A percentile compares a stretch with the other conserved stretches of the same genome.
Evolutionary conservation across 176 grass and related monocot species (phyloP).

Genomic region (Dendrocalamus sinicus): DNA sequence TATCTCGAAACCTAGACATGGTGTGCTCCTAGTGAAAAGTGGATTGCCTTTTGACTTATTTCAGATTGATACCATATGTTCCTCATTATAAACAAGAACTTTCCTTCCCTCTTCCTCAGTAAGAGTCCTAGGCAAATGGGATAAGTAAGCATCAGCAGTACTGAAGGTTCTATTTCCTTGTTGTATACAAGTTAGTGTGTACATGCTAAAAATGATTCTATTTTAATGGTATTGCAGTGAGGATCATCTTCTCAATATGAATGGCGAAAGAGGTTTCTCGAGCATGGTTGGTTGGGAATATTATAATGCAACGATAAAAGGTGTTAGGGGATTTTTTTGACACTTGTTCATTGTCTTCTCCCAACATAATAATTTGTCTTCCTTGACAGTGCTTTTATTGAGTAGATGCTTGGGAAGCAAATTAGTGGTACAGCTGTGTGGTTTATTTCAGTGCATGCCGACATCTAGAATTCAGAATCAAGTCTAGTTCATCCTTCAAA

Average conservation of each 20-base stretch:
- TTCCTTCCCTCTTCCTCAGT: constrained; percentile 24
- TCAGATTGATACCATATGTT: constrained; percentile 48
- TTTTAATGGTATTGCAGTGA: constrained; percentile 35
- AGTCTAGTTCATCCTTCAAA: constrained; percentile 39
- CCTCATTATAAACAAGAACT: constrained; percentile 37
- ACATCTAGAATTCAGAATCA: constrained; percentile 59
- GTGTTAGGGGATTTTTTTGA: constrained; percentile 35
- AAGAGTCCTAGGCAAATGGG: constrained; percentile 46
- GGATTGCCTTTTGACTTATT: constrained; percentile 67
- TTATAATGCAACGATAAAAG: constrained; percentile 44
- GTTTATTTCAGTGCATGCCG: constrained; percentile 51
- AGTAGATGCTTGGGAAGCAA: constrained; percentile 42
- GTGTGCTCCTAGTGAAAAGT: constrained; percentile 63
- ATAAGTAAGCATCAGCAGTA: constrained; percentile 39
- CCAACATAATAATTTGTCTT: constrained; percentile 41
- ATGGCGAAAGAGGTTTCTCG: neutral
- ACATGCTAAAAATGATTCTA: constrained; percentile 29
- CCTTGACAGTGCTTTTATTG: constrained; percentile 41
- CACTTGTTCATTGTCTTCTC: constrained; percentile 38
- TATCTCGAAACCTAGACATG: constrained; percentile 67
- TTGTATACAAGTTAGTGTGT: constrained; percentile 11
- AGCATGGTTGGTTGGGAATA: constrained; percentile 49
- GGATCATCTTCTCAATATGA: constrained; percentile 27
- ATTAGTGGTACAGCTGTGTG: constrained; percentile 66
- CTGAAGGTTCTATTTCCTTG: constrained; percentile 29